These are phyloP conservation scores for Penicillium cataractarum DNA, from an alignment of 495 filamentous ascomycete species.

Conservation along the genomic window DNA sequence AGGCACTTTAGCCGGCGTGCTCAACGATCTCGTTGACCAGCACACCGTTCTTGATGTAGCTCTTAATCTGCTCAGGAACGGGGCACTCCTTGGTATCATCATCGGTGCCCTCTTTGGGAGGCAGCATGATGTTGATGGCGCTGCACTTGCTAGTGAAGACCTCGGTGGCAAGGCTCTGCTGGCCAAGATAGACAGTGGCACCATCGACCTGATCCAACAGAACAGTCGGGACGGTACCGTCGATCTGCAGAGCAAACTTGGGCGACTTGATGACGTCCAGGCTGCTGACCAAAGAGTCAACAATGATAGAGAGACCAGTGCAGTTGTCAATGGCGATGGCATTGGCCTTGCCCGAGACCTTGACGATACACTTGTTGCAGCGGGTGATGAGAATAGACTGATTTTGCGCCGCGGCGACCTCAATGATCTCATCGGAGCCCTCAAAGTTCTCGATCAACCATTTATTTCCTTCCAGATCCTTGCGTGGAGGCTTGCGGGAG, in stretches of 20 bases:
- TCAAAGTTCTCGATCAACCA: conserved; percentile 97
- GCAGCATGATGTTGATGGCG: conserved; percentile 83
- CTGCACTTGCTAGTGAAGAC: conserved; percentile 86
- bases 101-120: conserved; percentile 56
- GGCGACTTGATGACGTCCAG: conserved; percentile 93
- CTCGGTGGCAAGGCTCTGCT: conserved; percentile 74
- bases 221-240: conserved; percentile 81
- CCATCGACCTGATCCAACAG: conserved; percentile 93
- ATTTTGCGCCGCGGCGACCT: conserved; percentile 75
- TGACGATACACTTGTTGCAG: conserved; percentile 88
- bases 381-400: conserved; percentile 91
- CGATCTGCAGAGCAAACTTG: conserved; percentile 88
- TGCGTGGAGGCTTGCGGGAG: conserved; percentile 86
- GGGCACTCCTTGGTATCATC: conserved; percentile 84
- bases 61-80: conserved; percentile 88
- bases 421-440: conserved; percentile 67
- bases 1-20: conserved; percentile 75
- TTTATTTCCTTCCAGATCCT: conserved; percentile 92
- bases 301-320: conserved; percentile 76
- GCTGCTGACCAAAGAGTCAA: conserved; percentile 86
- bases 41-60: conserved; percentile 72
- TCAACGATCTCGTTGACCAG: conserved; percentile 88
- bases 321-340: conserved; percentile 93
- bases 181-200: conserved; percentile 80
- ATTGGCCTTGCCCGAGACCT: conserved; percentile 90